Percentiles rank a stretch among this genome's conserved stretches.
phyloP scores from a whole-genome alignment of 2,329 filamentous ascomycete genomes.

The Purpureocillium takamizusanense region DNA sequence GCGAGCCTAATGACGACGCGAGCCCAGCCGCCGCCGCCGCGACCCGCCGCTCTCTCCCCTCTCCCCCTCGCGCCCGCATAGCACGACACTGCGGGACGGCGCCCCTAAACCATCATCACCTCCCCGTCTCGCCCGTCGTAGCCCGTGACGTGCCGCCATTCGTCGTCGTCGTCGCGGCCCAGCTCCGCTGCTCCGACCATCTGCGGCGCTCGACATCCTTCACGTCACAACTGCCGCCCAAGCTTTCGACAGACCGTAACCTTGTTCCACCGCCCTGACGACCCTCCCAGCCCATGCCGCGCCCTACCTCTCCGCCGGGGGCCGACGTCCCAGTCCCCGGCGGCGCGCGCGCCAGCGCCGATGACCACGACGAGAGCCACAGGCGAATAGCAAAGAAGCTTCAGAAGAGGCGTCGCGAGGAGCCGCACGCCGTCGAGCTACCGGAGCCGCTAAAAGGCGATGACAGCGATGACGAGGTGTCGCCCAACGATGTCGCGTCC shows the following conservation, averaged over 20 bases:
- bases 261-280: neutral
- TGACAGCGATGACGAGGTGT: conserved; percentile 40
- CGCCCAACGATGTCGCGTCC: conserved; percentile 27
- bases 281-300: conserved; percentile 1
- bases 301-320: conserved; percentile 1
- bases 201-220: neutral
- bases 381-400: conserved; percentile 25
- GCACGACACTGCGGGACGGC: too few species aligned
- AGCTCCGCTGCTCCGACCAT: neutral
- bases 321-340: too few species aligned
- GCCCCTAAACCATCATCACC: too few species aligned
- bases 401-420: conserved; percentile 32
- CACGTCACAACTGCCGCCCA: neutral
- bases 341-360: too few species aligned
- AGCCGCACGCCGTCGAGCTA: conserved; percentile 32
- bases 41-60: too few species aligned
- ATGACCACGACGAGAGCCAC: neutral
- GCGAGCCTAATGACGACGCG: too few species aligned
- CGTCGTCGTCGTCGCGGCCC: neutral
- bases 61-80: too few species aligned
- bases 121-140: too few species aligned
- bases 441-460: conserved; percentile 44
- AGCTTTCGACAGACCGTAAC: neutral
- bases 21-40: too few species aligned
- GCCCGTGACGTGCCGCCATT: too few species aligned